These are phyloP conservation scores for Capsicum chinense DNA, from an alignment of 257 asterid species.

Conservation along the genomic window DNA sequence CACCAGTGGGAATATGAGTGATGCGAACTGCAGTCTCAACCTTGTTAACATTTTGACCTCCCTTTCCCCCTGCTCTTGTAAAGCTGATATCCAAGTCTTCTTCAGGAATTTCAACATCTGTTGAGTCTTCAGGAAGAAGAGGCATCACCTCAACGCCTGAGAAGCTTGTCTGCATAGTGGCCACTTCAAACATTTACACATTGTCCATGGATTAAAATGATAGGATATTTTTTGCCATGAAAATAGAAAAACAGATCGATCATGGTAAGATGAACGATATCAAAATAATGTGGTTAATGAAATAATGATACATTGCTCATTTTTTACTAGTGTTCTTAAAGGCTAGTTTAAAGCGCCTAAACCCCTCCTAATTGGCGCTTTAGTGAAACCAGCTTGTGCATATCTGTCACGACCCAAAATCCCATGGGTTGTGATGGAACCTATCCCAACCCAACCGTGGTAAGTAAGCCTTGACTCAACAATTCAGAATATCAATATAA, in stretches of 20 bases:
- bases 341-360: not conserved
- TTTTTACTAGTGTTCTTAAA: not conserved
- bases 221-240: not conserved
- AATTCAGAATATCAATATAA: too few species aligned
- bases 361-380: not conserved
- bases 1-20: constrained; percentile 93
- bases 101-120: constrained; percentile 86
- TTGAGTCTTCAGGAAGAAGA: constrained; percentile 86
- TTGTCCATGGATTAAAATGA: not conserved
- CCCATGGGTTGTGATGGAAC: too few species aligned
- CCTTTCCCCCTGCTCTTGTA: constrained; percentile 94
- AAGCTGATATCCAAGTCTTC: constrained; percentile 85
- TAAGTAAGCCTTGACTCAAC: too few species aligned
- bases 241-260: constrained; percentile 17
- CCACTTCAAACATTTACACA: constrained; percentile 24
- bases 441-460: too few species aligned
- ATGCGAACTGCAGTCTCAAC: constrained; percentile 97
- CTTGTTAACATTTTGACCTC: constrained; percentile 97
- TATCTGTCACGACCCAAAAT: not conserved
- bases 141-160: constrained; percentile 98
- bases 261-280: constrained; percentile 14
- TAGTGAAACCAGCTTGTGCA: not conserved
- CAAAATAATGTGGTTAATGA: not conserved
- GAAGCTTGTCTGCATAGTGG: constrained; percentile 80
- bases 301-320: constrained; percentile 22